These are phyloP conservation scores for Warburgia ugandensis DNA, from an alignment of 164 flowering plant species.

Conservation along the genomic window DNA sequence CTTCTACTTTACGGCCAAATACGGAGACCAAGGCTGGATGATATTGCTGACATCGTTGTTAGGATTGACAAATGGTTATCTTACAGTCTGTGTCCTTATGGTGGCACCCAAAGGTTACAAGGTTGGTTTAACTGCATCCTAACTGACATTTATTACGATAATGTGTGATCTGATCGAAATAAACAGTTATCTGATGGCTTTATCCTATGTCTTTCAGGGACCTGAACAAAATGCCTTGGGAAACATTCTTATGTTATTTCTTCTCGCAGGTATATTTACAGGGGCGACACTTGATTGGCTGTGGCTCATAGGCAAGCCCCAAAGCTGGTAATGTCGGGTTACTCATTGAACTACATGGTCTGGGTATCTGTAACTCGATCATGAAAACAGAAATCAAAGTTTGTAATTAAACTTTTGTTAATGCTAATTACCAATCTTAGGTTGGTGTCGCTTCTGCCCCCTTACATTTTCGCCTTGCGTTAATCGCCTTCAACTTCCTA, in stretches of 20 bases:
- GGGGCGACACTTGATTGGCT: constrained; percentile 60
- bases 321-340: no score
- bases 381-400: no score
- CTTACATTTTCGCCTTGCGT: no score
- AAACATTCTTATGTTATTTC: constrained; percentile 40
- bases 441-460: no score
- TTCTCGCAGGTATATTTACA: constrained; percentile 40
- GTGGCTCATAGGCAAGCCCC: constrained; percentile 46
- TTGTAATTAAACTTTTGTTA: no score
- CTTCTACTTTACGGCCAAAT: constrained; percentile 55
- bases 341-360: no score
- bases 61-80: constrained; percentile 54
- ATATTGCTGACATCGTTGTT: constrained; percentile 42
- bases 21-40: constrained; percentile 70
- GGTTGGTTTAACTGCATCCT: constrained; percentile 18
- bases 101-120: constrained; percentile 63
- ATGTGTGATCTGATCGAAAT: background rate
- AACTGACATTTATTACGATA: no score
- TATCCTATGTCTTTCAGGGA: constrained; percentile 31
- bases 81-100: constrained; percentile 52
- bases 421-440: no score
- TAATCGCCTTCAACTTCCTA: no score
- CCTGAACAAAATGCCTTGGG: constrained; percentile 71
- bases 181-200: no score
- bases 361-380: no score